Base-by-base conservation (phyloP, 139 green algal species). In the Zygnema circumcarinatum region DNA sequence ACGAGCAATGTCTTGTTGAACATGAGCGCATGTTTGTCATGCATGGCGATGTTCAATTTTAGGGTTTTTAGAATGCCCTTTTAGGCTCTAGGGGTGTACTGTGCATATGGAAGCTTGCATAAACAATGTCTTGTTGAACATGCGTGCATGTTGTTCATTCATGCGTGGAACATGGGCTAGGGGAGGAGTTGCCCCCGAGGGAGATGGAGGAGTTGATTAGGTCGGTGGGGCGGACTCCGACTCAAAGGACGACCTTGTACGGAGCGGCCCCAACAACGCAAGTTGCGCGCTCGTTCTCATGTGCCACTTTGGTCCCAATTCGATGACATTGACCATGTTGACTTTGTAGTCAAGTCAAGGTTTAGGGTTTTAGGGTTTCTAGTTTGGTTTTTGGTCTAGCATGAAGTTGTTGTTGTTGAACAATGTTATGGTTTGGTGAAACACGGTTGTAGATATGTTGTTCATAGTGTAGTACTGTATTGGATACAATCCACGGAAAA, bases 191-290 rank as follows among this genome's bases (percentile, higher is more conserved):
- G 20, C 38, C 53, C 2, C 76, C 94, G 0, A 0, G n/a, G 1
- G 41, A 36, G 3, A 98, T 98, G 95, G 91, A 95, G 85, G 38
- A 35, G 39, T 38, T 98, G 2, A 98, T 98, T 33, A 29, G 2
- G 2, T 76, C 67, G 25, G 93, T 91, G 1, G 94, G 94, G 22
- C 88, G 94, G 0, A 31, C 38, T 7, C 92, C 95, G 0, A 25
- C 73, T 0, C 94, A 96, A 86, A 91, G 95, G 31, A 98, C 93
- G 1, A 98, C 95, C 1, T 81, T 96, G 74, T 98, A 98, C 67
- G 92, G 91, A 74, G 29, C 33, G 3, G 40, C 75, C 7, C 75
- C 75, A 38, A 11, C 32, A 68, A 41, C 11, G 11, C 75, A 83
- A 22, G 75, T 83, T 11, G 32, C 11, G 11, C 32, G 35, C 16